Evolutionary conservation across 2,329 filamentous ascomycete species (phyloP).

Genomic region (Sordariomycetes sp.): DNA sequence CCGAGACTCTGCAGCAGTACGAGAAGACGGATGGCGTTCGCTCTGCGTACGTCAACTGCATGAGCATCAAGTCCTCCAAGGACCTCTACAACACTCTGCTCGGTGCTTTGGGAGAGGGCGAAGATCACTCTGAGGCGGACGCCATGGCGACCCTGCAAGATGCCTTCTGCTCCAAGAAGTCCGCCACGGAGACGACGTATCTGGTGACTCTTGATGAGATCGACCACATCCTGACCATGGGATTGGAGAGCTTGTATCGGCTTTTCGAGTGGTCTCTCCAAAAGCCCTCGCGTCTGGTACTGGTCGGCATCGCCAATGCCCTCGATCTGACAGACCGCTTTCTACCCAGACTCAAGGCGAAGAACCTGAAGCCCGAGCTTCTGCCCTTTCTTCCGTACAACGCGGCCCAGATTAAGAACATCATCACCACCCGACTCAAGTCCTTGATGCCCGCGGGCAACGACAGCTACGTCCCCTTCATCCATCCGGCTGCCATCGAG

Average conservation of each 20-base stretch:
- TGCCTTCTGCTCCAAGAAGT: conserved; percentile 60
- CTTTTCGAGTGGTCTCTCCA: conserved; percentile 96
- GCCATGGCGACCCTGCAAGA: conserved; percentile 59
- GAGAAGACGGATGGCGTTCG: conserved; percentile 44
- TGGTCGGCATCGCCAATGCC: conserved; percentile 93
- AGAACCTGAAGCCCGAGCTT: conserved; percentile 81
- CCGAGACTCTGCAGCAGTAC: conserved; percentile 61
- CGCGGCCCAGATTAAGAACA: conserved; percentile 74
- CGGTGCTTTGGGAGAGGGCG: conserved; percentile 53
- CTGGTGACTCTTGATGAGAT: conserved; percentile 92
- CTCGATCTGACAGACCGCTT: conserved; percentile 93
- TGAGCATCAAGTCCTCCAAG: conserved; percentile 83
- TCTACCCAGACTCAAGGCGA: conserved; percentile 83
- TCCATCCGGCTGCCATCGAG: conserved; percentile 89
- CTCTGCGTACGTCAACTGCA: conserved; percentile 85
- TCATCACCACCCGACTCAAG: conserved; percentile 77
- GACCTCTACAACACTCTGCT: conserved; percentile 78
- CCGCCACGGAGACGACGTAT: conserved; percentile 49
- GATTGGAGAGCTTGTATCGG: conserved; percentile 80
- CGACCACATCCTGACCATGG: conserved; percentile 82
- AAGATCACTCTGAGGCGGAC: conserved; percentile 51
- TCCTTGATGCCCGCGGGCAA: conserved; percentile 55
- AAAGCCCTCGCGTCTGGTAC: conserved; percentile 65
- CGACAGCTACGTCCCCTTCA: conserved; percentile 66
- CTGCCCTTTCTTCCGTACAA: conserved; percentile 92